These are phyloP conservation scores for Schizophyllum amplum DNA, from an alignment of 1,284 basidiomycete genomes.

Conservation along the genomic window DNA sequence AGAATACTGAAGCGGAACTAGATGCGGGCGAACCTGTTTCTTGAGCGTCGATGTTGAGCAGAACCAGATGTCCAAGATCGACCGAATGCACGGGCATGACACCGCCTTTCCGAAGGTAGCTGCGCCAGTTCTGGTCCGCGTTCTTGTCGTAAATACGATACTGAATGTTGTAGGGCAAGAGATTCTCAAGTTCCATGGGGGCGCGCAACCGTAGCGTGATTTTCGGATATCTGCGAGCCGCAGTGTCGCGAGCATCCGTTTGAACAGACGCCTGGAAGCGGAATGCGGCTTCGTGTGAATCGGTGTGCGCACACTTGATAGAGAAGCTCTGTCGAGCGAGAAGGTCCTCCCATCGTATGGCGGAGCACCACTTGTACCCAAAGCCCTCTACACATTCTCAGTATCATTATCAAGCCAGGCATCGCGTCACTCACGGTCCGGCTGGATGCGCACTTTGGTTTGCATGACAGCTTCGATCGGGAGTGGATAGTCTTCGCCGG, in stretches of 20 bases:
- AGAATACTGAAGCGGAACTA: background rate
- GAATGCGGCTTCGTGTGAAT: constrained; percentile 85
- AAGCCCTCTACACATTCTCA: constrained; percentile 65
- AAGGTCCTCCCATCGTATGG: constrained; percentile 91
- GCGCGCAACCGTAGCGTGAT: constrained; percentile 86
- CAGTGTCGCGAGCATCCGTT: constrained; percentile 62
- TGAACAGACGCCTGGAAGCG: constrained; percentile 92
- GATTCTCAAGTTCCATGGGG: constrained; percentile 93
- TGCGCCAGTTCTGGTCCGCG: constrained; percentile 85
- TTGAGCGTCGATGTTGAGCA: constrained; percentile 89
- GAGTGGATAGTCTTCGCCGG: constrained; percentile 85
- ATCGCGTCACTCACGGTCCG: constrained; percentile 65
- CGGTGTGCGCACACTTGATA: constrained; percentile 80
- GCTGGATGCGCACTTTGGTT: constrained; percentile 81
- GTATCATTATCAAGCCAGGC: constrained; percentile 6
- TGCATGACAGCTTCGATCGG: constrained; percentile 89
- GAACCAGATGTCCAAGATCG: constrained; percentile 85
- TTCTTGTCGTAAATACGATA: constrained; percentile 98
- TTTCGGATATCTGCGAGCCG: constrained; percentile 73
- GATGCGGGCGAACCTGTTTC: constrained; percentile 80
- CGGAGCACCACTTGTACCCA: constrained; percentile 88
- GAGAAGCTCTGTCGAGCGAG: constrained; percentile 73
- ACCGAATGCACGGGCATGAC: constrained; percentile 97
- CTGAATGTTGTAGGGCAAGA: constrained; percentile 92
- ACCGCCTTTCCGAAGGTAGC: constrained; percentile 90